Evolutionary conservation across 192 early-diverging fungal genomes (phyloP).

Genomic region (Coemansia pectinata): DNA sequence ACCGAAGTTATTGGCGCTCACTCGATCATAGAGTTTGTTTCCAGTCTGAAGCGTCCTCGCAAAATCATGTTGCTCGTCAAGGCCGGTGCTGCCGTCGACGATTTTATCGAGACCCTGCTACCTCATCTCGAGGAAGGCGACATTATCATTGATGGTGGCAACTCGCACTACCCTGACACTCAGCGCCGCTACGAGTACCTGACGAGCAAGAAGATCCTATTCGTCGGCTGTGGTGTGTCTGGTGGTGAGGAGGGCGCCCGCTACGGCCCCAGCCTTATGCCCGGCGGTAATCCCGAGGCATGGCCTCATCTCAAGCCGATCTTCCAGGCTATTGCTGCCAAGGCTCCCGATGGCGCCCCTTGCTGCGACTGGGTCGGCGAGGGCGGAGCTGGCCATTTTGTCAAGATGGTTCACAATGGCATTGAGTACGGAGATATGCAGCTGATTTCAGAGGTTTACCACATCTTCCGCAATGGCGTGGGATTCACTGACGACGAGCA

Average conservation of each 20-base stretch:
- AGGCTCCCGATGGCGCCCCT: slow-evolving; percentile 76
- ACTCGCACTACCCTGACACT: slow-evolving; percentile 98
- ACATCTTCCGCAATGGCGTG: slow-evolving; percentile 87
- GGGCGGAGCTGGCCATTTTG: slow-evolving; percentile 95
- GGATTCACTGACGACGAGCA: slow-evolving; percentile 84
- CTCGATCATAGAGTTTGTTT: slow-evolving; percentile 91
- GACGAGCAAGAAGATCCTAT: slow-evolving; percentile 87
- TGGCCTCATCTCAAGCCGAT: slow-evolving; percentile 95
- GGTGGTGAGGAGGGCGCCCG: slow-evolving; percentile 99
- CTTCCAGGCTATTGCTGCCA: slow-evolving; percentile 94
- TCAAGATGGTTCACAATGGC: slow-evolving; percentile 99
- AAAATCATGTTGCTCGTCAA: slow-evolving; percentile 99
- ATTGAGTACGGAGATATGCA: slow-evolving; percentile 99
- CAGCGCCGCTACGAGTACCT: slow-evolving; percentile 88
- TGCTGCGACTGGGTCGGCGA: slow-evolving; percentile 99
- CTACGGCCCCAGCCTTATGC: slow-evolving; percentile 96
- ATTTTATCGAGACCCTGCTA: slow-evolving; percentile 89
- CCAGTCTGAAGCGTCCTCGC: slow-evolving; percentile 91
- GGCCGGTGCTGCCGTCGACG: slow-evolving; percentile 91
- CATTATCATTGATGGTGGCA: slow-evolving; percentile 98
- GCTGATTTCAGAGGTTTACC: slow-evolving; percentile 95
- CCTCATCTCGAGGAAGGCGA: slow-evolving; percentile 88
- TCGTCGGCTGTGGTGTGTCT: slow-evolving; percentile 97
- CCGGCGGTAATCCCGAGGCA: slow-evolving; percentile 89
- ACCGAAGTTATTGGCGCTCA: slow-evolving; percentile 93